Base-by-base conservation (phyloP, 495 filamentous ascomycete species). In the Aspergillus bridgeri region DNA sequence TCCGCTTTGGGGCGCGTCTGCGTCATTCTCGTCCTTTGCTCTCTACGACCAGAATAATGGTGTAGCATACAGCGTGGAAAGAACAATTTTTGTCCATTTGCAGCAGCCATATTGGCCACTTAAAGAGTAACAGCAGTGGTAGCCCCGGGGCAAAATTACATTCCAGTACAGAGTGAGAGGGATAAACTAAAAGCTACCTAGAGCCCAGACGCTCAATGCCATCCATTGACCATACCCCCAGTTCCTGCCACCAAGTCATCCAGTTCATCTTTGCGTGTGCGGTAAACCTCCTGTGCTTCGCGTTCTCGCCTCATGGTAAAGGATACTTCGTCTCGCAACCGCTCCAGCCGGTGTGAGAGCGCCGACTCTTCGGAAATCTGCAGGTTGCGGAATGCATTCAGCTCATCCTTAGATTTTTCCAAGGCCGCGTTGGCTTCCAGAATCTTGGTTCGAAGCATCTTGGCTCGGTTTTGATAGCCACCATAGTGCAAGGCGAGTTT, bases 271-370 rank as follows among this genome's bases (percentile, higher is more conserved):
- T 81, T 91, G 57, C 83, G 80, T 57, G 70, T 75, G 66, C 87
- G 80, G 68, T 93, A 98, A 61, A 87, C 68, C 57, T 97, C 91
- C 73, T 98, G 95, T 25, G 89, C 90, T 77, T 96, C 91, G 50
- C 90, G 80, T 78, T 96, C 93, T 56, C 92, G 81, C 57, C 85
- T 86, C 67, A 84, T 88, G 21, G 98, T 82, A 69, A 91, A 91
- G 17, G 79, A 81, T 20, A 95, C 92, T 66, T 96, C 91, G n/a
- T 84, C 85, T 45, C 89, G 84, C 51, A 98, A 75, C 27, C 78
- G 80, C 65, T 90, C 91, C 44, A 97, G 71, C 44, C 95, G 79
- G 51, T 84, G 75, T 52, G 79, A 76, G 46, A 96, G 79, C 6
- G 89, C 89, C 2, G 86, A 83, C 57, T 89, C 83, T 70, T 98